Percentiles rank a stretch among this genome's conserved stretches.
Evolutionary conservation across 2,329 filamentous ascomycete genomes (phyloP).

Genomic region (Sclerotiophoma versabilis): DNA sequence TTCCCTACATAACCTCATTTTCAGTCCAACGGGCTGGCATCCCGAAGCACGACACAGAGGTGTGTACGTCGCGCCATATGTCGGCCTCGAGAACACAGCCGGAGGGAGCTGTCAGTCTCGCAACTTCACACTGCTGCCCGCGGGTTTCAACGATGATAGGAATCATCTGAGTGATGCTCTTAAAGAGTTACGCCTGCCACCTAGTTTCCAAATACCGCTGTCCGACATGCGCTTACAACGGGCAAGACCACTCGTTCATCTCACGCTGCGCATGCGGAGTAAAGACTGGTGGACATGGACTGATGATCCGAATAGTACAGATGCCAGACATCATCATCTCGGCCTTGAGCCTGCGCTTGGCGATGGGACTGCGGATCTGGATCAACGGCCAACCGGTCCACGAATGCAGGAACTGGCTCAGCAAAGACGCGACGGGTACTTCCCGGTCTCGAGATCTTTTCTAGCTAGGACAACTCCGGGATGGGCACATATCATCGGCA

Average conservation of each 20-base stretch:
- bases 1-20: constrained; percentile 4
- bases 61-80: constrained; percentile 19
- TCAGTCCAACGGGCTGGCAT: constrained; percentile 5
- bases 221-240: constrained; percentile 15
- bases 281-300: constrained; percentile 30
- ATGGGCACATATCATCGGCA: constrained; percentile 24
- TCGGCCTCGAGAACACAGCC: not conserved
- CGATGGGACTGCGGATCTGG: not conserved
- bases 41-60: constrained; percentile 11
- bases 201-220: not conserved
- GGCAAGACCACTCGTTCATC: constrained; percentile 21
- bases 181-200: not conserved
- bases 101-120: not conserved
- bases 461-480: not conserved
- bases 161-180: not conserved
- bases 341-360: constrained; percentile 33
- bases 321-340: constrained; percentile 15
- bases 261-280: constrained; percentile 25
- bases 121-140: constrained; percentile 13
- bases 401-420: constrained; percentile 29
- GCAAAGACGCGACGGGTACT: constrained; percentile 23
- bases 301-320: not conserved
- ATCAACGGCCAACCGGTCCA: constrained; percentile 8
- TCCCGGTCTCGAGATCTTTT: not conserved
- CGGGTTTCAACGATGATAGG: not conserved